A percentile compares a stretch with the other conserved stretches of the same genome.
Conservation (phyloP, 2,329 filamentous ascomycete species). For the Nothophaeocryptopus gaeumannii region DNA sequence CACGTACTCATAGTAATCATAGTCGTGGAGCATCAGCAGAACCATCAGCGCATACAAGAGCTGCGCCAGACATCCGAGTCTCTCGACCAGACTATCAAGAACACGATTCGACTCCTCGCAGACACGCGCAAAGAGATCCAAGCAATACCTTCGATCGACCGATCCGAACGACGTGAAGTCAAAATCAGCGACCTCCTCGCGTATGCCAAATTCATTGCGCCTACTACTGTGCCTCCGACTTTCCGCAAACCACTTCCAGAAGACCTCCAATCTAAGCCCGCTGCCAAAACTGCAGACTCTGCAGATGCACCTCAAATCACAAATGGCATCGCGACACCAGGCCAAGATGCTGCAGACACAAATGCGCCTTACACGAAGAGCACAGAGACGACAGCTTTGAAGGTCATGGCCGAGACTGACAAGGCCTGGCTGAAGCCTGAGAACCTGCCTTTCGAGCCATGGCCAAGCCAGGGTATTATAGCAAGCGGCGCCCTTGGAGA, state of each 20-base stretch:
- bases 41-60: constrained; percentile 64
- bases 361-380: constrained; percentile 11
- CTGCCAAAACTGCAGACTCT: not conserved
- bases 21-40: constrained; percentile 72
- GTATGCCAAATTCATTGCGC: constrained; percentile 77
- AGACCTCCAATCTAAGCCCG: constrained; percentile 7
- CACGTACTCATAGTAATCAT: not conserved
- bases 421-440: constrained; percentile 40
- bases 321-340: constrained; percentile 34
- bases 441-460: constrained; percentile 65
- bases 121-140: constrained; percentile 71
- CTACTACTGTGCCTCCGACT: constrained; percentile 71
- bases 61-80: constrained; percentile 64
- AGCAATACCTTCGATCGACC: constrained; percentile 56
- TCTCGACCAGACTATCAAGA: constrained; percentile 70
- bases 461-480: constrained; percentile 71
- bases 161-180: constrained; percentile 50
- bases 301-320: constrained; percentile 23
- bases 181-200: constrained; percentile 70
- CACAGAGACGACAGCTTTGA: constrained; percentile 20
- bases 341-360: constrained; percentile 16
- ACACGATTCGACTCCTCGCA: constrained; percentile 67
- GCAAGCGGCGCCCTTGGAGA: constrained; percentile 63
- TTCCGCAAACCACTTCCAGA: constrained; percentile 33
- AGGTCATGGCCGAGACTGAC: constrained; percentile 36